A percentile compares a stretch with the other conserved stretches of the same genome.
Conservation (phyloP, 768 basidiomycete species). For the Leccinum disarticulatum region DNA sequence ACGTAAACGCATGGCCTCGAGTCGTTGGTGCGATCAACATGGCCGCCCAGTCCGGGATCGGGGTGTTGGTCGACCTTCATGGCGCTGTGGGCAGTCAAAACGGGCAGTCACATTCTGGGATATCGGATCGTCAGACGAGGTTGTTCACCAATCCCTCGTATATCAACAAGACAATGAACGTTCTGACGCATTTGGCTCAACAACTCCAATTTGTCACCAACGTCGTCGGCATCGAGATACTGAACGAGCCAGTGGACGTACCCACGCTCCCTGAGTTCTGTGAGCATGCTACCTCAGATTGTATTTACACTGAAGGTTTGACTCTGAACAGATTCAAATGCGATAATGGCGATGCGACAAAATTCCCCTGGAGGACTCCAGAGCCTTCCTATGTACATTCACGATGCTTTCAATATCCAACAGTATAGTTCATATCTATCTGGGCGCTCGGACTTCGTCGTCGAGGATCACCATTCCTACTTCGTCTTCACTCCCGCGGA, state of each 20-base stretch:
- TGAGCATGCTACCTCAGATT: background rate
- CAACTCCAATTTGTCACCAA: conserved; percentile 43
- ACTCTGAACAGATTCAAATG: conserved; percentile 15
- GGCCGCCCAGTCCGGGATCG: conserved; percentile 41
- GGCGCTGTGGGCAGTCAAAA: conserved; percentile 53
- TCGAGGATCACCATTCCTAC: conserved; percentile 76
- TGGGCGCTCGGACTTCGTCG: conserved; percentile 56
- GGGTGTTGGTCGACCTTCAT: conserved; percentile 55
- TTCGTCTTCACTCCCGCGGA: conserved; percentile 64
- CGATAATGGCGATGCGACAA: conserved; percentile 24
- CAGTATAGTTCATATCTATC: conserved; percentile 43
- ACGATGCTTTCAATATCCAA: conserved; percentile 61
- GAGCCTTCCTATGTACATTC: conserved; percentile 62
- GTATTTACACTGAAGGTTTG: background rate
- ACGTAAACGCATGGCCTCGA: conserved; percentile 31
- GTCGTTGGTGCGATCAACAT: conserved; percentile 43
- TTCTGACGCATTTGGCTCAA: conserved; percentile 38
- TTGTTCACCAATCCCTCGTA: conserved; percentile 38
- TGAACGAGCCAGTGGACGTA: conserved; percentile 55
- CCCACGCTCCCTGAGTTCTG: conserved; percentile 44
- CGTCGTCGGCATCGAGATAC: conserved; percentile 58
- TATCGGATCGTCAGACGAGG: conserved; percentile 41
- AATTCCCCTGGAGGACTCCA: conserved; percentile 19
- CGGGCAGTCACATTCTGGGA: conserved; percentile 31
- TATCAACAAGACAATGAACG: conserved; percentile 39